phyloP scores from a whole-genome alignment of 2,329 filamentous ascomycete species.

The Lachnellula arida region DNA sequence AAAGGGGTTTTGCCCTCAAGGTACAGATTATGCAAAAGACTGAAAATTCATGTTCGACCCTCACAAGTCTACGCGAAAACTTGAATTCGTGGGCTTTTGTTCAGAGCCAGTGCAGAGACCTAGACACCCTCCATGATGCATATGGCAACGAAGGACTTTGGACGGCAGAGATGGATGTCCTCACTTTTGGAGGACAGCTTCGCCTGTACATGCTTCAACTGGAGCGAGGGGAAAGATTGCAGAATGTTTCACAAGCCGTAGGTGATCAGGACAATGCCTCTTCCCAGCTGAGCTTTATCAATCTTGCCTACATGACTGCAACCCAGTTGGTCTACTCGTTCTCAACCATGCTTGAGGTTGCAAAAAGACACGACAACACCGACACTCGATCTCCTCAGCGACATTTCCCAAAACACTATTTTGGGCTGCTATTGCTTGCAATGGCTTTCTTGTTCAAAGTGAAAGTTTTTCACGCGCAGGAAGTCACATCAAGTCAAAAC shows the following conservation, averaged over 20 bases:
- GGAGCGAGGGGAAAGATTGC: not conserved
- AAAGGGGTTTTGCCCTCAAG: not conserved
- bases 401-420: constrained; percentile 10
- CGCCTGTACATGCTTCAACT: constrained; percentile 8
- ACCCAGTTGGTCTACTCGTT: not conserved
- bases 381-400: not conserved
- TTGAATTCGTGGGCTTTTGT: constrained; percentile 2
- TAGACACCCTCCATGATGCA: constrained; percentile 3
- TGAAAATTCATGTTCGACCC: not conserved
- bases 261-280: not conserved
- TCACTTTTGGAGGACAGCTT: constrained; percentile 7
- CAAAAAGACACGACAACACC: not conserved
- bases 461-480: not conserved
- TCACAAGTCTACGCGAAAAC: constrained; percentile 1
- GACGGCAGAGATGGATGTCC: constrained; percentile 8
- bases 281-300: not conserved
- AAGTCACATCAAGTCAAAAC: not conserved
- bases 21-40: not conserved
- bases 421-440: constrained; percentile 4
- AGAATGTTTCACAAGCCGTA: not conserved
- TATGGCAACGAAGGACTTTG: constrained; percentile 2
- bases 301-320: not conserved
- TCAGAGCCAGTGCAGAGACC: constrained; percentile 7
- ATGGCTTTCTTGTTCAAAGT: constrained; percentile 7
- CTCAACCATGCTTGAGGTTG: not conserved